Conservation (phyloP, 2,329 filamentous ascomycete species). For the Didymella glomerata region DNA sequence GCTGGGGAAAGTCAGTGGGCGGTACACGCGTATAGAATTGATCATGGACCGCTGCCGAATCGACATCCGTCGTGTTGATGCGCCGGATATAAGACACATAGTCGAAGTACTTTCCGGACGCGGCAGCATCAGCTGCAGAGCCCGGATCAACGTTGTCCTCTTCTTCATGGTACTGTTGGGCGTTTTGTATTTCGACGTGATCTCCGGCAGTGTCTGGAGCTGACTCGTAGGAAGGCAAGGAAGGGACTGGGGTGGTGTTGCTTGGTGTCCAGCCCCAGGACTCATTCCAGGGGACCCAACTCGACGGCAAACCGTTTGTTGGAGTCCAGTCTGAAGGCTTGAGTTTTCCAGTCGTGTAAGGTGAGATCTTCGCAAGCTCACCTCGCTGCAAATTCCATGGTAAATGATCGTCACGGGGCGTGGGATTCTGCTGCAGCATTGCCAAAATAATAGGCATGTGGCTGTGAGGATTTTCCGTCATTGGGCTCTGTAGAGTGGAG, state of each 20-base stretch:
- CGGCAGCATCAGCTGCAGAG: neutral
- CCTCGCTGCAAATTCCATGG: neutral
- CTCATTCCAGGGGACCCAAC: neutral
- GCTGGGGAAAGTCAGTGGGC: neutral
- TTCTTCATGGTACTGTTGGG: neutral
- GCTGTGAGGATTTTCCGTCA: neutral
- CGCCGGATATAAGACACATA: neutral
- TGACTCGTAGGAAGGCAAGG: neutral
- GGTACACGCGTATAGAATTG: neutral
- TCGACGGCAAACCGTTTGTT: neutral
- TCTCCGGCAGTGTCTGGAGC: neutral
- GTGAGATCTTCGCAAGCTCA: neutral
- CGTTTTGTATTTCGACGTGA: neutral
- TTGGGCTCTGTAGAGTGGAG: neutral
- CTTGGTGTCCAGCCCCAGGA: neutral
- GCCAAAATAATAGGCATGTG: neutral
- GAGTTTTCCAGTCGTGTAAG: slow-evolving; percentile 1
- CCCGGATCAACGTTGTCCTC: neutral
- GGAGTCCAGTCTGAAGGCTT: neutral
- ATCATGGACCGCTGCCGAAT: neutral
- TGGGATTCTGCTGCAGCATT: neutral
- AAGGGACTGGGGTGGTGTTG: neutral
- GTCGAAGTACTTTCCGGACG: neutral
- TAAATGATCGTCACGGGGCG: neutral
- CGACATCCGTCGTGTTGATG: neutral